Evolutionary conservation across 192 early-diverging fungal genomes (phyloP).

Genomic region (Pilobolus umbonatus): DNA sequence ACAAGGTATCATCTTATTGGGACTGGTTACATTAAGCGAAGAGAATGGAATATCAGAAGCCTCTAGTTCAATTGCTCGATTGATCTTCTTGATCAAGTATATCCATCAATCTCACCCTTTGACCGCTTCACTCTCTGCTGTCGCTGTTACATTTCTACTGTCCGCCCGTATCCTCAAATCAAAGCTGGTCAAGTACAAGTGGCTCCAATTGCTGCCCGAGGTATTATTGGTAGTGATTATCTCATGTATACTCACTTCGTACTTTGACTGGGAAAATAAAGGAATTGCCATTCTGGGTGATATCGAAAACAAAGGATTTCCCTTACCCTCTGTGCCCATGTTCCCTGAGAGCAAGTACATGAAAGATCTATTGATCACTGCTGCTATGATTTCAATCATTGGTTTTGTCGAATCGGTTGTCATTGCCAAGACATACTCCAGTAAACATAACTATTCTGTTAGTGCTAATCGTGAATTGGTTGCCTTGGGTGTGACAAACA

Average conservation of each 20-base stretch:
- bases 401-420: conserved; percentile 98
- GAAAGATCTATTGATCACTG: conserved; percentile 70
- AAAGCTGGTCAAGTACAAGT: conserved; percentile 30
- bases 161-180: conserved; percentile 50
- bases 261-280: conserved; percentile 65
- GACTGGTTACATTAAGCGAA: conserved; percentile 42
- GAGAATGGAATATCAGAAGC: conserved; percentile 50
- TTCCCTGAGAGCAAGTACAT: conserved; percentile 53
- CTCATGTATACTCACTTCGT: conserved; percentile 56
- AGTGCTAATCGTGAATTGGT: conserved; percentile 96
- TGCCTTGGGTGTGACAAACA: conserved; percentile 87
- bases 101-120: conserved; percentile 60
- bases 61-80: conserved; percentile 75
- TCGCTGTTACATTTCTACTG: conserved; percentile 67
- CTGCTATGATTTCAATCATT: conserved; percentile 89
- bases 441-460: conserved; percentile 86
- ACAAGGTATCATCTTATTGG: conserved; percentile 76
- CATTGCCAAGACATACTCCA: conserved; percentile 88
- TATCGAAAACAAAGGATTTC: conserved; percentile 59
- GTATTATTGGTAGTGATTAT: conserved; percentile 83
- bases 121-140: conserved; percentile 68
- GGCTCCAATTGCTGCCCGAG: conserved; percentile 84
- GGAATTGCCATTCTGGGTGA: conserved; percentile 75
- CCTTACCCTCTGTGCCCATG: conserved; percentile 57
- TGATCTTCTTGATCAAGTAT: conserved; percentile 62